These are phyloP conservation scores for Bromus sterilis DNA, from an alignment of 176 grass and related monocot genomes.

Conservation along the genomic window DNA sequence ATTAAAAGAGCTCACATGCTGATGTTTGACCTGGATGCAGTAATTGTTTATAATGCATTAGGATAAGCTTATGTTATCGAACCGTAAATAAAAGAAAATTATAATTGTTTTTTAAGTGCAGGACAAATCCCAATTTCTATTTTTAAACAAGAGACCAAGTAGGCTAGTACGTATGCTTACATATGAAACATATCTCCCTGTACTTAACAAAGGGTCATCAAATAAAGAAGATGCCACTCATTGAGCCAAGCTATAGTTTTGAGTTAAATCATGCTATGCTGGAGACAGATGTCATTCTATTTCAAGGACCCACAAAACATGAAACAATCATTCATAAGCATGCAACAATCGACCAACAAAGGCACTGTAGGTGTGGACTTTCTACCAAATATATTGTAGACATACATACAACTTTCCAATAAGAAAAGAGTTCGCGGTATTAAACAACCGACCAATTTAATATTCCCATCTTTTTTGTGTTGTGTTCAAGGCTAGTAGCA, in stretches of 20 bases:
- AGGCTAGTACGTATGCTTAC: constrained; percentile 4
- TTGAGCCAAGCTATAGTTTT: constrained; percentile 20
- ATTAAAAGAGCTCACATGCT: background rate
- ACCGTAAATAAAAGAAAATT: background rate
- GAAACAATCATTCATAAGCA: constrained; percentile 6
- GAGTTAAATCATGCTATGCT: constrained; percentile 24
- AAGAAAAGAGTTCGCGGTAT: constrained; percentile 8
- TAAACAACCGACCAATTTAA: background rate
- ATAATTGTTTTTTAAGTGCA: background rate
- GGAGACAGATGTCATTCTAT: constrained; percentile 34
- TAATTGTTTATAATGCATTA: background rate
- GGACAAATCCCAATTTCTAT: background rate
- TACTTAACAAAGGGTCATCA: background rate
- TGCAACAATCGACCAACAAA: constrained; percentile 15
- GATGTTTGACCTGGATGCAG: constrained; percentile 5
- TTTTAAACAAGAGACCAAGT: background rate
- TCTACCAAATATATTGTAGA: constrained; percentile 17
- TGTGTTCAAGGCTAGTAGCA: background rate
- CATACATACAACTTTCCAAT: constrained; percentile 12
- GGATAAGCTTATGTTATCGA: constrained; percentile 5
- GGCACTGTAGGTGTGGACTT: constrained; percentile 32
- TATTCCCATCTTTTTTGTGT: constrained; percentile 1
- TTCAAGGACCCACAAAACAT: constrained; percentile 32
- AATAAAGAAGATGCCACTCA: constrained; percentile 12
- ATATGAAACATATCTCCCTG: background rate